Percentiles rank a stretch among this genome's conserved stretches.
Evolutionary conservation across 495 filamentous ascomycete species (phyloP).

Genomic region (Venustampulla echinocandica): DNA sequence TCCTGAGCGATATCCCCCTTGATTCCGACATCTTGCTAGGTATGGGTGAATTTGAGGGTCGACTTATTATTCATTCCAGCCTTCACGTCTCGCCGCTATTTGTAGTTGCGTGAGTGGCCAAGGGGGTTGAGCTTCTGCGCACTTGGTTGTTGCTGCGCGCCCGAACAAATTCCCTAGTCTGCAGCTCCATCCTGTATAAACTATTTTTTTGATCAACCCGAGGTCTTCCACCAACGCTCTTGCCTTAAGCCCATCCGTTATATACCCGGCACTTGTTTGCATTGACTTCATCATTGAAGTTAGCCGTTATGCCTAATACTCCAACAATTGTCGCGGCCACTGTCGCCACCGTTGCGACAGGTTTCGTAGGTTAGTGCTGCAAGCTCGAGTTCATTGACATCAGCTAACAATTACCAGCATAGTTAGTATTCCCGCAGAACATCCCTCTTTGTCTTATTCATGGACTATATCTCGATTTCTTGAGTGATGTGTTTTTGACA

Average conservation of each 20-base stretch:
- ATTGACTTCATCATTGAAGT: slow-evolving; percentile 5
- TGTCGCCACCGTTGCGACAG: slow-evolving; percentile 64
- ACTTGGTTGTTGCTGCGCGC: neutral
- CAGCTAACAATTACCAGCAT: slow-evolving; percentile 10
- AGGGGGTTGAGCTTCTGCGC: neutral
- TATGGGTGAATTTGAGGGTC: neutral
- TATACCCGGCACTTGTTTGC: neutral
- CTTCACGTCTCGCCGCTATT: neutral
- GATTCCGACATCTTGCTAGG: slow-evolving; percentile 47
- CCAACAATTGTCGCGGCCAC: slow-evolving; percentile 66
- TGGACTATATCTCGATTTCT: neutral
- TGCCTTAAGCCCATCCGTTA: neutral
- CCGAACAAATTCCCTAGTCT: slow-evolving; percentile 1
- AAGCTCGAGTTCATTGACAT: neutral
- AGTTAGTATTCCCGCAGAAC: slow-evolving; percentile 1
- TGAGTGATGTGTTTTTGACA: slow-evolving; percentile 2
- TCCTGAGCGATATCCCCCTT: slow-evolving; percentile 75
- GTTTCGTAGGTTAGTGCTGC: slow-evolving; percentile 59
- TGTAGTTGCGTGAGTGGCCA: neutral
- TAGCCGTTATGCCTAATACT: slow-evolving; percentile 47
- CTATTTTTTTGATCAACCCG: neutral
- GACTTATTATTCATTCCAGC: neutral
- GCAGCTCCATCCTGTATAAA: slow-evolving; percentile 15
- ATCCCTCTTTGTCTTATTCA: neutral
- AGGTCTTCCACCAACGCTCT: neutral